These are phyloP conservation scores for Castanopsis chinensis DNA, from an alignment of 306 rosid genomes.

Conservation along the genomic window DNA sequence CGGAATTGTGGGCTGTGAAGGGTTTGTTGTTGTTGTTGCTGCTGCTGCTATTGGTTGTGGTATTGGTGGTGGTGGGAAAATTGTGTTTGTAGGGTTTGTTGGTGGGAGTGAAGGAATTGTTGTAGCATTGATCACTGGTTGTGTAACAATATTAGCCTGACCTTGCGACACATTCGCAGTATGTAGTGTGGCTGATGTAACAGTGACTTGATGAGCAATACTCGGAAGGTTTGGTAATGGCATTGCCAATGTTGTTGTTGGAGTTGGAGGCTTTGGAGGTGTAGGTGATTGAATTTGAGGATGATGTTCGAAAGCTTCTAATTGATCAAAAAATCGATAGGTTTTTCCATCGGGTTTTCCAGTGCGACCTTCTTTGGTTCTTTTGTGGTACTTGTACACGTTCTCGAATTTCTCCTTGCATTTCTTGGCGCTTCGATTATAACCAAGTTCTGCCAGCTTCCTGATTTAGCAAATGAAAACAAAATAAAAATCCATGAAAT, in stretches of 20 bases:
- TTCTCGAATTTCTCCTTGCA: slow-evolving; percentile 98
- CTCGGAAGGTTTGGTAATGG: slow-evolving; percentile 13
- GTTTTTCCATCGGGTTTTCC: slow-evolving; percentile 87
- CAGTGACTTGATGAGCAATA: slow-evolving; percentile 32
- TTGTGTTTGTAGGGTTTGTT: slow-evolving; percentile 33
- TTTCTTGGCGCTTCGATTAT: slow-evolving; percentile 79
- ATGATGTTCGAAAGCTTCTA: slow-evolving; percentile 67
- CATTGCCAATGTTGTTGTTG: slow-evolving; percentile 23
- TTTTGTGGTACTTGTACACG: slow-evolving; percentile 89
- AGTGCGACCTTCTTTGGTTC: slow-evolving; percentile 84
- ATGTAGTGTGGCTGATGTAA: slow-evolving; percentile 40
- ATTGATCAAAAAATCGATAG: slow-evolving; percentile 79
- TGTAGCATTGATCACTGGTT: slow-evolving; percentile 24
- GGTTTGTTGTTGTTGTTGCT: not conserved
- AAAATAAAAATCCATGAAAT: not conserved
- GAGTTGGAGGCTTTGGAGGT: slow-evolving; percentile 10
- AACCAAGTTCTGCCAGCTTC: slow-evolving; percentile 87
- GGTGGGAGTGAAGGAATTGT: slow-evolving; percentile 32
- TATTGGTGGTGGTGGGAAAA: slow-evolving; percentile 22
- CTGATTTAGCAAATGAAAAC: slow-evolving; percentile 32
- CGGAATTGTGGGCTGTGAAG: slow-evolving; percentile 6
- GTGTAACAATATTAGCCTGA: slow-evolving; percentile 24
- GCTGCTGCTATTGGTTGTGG: too few relatives aligned
- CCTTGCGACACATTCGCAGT: slow-evolving; percentile 31
- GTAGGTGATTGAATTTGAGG: slow-evolving; percentile 31